phyloP scores from a whole-genome alignment of 352 stramenopile species.

The Phytophthora pinifolia region DNA sequence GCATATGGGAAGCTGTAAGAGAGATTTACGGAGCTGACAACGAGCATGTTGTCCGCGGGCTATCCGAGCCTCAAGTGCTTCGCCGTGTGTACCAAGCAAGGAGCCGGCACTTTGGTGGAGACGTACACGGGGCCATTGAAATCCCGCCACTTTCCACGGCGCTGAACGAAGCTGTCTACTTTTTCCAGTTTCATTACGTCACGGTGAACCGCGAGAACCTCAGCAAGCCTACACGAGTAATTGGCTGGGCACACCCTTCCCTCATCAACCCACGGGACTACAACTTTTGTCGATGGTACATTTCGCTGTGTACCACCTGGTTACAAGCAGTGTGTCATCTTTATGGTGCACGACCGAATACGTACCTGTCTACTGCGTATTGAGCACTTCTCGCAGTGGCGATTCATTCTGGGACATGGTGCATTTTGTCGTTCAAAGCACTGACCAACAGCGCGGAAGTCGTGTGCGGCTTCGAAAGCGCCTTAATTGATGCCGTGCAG shows the following conservation, averaged over 20 bases:
- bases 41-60: conserved; percentile 7
- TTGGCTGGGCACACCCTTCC: conserved; percentile 21
- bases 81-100: conserved; percentile 13
- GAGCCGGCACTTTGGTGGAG: conserved; percentile 7
- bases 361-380: conserved; percentile 20
- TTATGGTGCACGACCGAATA: conserved; percentile 30
- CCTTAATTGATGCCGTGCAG: neutral
- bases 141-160: conserved; percentile 11
- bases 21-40: conserved; percentile 6
- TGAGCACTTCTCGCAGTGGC: conserved; percentile 8
- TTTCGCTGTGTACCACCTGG: conserved; percentile 20
- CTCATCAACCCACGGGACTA: conserved; percentile 15
- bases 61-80: conserved; percentile 16
- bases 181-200: conserved; percentile 18
- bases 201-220: neutral
- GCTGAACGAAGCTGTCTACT: conserved; percentile 3
- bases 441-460: conserved; percentile 5
- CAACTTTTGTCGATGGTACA: conserved; percentile 32
- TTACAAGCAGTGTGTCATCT: conserved; percentile 22
- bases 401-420: conserved; percentile 30
- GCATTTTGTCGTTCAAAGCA: conserved; percentile 8
- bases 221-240: conserved; percentile 11
- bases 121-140: conserved; percentile 14
- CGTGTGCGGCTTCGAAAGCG: conserved; percentile 3
- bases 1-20: conserved; percentile 2